phyloP scores from a whole-genome alignment of 345 rosid species.

The Cardamine resedifolia region DNA sequence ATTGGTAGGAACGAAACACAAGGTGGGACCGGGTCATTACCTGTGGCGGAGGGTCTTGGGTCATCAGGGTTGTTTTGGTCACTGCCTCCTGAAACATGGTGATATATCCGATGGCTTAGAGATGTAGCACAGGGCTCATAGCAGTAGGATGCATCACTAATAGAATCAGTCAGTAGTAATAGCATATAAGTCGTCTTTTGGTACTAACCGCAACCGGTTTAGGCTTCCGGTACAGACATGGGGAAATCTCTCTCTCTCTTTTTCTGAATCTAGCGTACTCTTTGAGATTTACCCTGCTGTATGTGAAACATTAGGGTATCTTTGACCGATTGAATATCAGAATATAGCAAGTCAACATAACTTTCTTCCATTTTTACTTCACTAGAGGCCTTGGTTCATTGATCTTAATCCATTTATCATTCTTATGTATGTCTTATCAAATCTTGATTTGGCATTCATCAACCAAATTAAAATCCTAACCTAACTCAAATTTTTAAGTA shows the following conservation, averaged over 20 bases:
- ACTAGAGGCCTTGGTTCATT: not conserved
- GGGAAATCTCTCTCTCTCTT: not conserved
- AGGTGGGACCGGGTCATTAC: conserved; percentile 2
- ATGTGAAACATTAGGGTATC: not conserved
- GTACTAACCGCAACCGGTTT: conserved; percentile 18
- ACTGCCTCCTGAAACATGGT: conserved; percentile 33
- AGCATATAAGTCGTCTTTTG: conserved; percentile 3
- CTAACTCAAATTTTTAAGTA: not conserved
- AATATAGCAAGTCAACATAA: not conserved
- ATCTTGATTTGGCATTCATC: not conserved
- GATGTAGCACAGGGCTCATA: conserved; percentile 2
- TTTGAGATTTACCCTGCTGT: not conserved
- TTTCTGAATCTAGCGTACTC: not conserved
- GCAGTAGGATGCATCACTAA: conserved; percentile 13
- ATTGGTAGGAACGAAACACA: not conserved
- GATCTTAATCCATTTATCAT: not conserved
- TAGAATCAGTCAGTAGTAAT: not conserved
- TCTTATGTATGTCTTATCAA: not conserved
- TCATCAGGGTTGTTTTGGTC: conserved; percentile 5
- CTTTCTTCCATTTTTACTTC: not conserved
- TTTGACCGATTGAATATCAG: not conserved
- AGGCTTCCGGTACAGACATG: conserved; percentile 16
- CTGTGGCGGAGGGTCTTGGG: conserved; percentile 1
- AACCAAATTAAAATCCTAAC: not conserved
- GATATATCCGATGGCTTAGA: conserved; percentile 22